phyloP scores from a whole-genome alignment of 108 stramenopile genomes.

The Aurantiochytrium sp. region DNA sequence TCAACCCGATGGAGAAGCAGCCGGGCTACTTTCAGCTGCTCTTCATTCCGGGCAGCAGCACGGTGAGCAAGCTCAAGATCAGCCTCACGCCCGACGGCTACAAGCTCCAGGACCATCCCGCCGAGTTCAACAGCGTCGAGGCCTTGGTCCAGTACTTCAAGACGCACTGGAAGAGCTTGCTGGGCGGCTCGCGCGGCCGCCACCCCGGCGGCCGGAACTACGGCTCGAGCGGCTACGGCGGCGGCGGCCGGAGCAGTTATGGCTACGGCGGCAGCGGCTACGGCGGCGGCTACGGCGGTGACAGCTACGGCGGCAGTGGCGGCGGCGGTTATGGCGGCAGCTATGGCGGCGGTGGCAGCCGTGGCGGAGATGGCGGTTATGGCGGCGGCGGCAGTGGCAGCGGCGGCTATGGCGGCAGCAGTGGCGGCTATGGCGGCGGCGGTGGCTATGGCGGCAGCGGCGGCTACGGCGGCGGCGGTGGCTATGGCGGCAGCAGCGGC shows the following conservation, averaged over 20 bases:
- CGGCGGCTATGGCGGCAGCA: background rate
- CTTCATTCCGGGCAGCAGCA: background rate
- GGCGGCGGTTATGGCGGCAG: background rate
- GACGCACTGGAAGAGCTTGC: background rate
- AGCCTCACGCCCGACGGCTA: background rate
- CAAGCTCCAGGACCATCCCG: background rate
- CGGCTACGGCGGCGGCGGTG: background rate
- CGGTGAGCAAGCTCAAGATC: background rate
- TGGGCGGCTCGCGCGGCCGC: background rate
- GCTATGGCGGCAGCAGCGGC: background rate
- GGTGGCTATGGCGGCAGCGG: background rate
- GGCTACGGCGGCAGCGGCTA: background rate
- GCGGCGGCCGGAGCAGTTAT: background rate
- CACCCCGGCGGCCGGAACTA: background rate
- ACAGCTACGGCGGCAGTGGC: background rate
- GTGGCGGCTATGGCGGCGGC: background rate
- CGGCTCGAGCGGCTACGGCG: background rate
- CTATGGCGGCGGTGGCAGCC: background rate
- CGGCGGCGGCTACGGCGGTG: background rate
- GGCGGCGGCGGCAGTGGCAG: background rate
- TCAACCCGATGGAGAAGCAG: background rate
- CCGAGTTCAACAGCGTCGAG: background rate
- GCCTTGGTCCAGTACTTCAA: background rate
- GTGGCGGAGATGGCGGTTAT: background rate
- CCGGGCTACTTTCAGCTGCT: constrained; percentile 11